A percentile compares a stretch with the other conserved stretches of the same genome.
Evolutionary conservation across 495 filamentous ascomycete genomes (phyloP).

Genomic region (Podospora conica): DNA sequence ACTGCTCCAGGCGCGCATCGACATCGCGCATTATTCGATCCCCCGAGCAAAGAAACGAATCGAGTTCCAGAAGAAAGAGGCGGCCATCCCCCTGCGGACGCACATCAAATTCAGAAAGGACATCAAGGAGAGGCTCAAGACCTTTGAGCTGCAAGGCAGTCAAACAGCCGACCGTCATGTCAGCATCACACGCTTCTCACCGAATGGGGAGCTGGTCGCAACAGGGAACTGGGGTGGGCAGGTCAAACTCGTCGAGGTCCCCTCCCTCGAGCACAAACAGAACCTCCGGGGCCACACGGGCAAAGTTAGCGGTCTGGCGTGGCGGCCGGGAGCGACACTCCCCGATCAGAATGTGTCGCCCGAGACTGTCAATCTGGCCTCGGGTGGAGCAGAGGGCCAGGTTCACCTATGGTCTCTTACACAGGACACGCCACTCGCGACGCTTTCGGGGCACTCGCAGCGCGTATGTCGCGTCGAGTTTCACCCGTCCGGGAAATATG

Average conservation of each 20-base stretch:
- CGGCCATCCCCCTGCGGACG: slow-evolving; percentile 73
- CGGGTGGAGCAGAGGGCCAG: slow-evolving; percentile 83
- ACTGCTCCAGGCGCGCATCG: slow-evolving; percentile 67
- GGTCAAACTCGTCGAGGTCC: slow-evolving; percentile 77
- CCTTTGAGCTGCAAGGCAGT: slow-evolving; percentile 84
- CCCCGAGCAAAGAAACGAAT: slow-evolving; percentile 74
- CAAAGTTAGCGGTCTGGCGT: slow-evolving; percentile 82
- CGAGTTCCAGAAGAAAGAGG: slow-evolving; percentile 68
- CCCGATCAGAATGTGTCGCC: slow-evolving; percentile 60
- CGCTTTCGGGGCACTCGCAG: slow-evolving; percentile 76
- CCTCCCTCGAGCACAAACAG: slow-evolving; percentile 68
- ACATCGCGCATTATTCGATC: slow-evolving; percentile 80
- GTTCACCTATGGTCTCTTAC: slow-evolving; percentile 87
- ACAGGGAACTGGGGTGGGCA: slow-evolving; percentile 88
- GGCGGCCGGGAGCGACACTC: slow-evolving; percentile 80
- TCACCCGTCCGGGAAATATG: slow-evolving; percentile 83
- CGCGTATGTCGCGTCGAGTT: slow-evolving; percentile 90
- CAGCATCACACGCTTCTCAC: slow-evolving; percentile 84
- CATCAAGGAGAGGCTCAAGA: slow-evolving; percentile 75
- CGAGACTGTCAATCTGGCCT: slow-evolving; percentile 76
- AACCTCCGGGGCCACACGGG: slow-evolving; percentile 76
- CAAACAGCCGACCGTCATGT: slow-evolving; percentile 89
- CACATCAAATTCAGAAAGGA: slow-evolving; percentile 87
- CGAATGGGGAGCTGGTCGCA: slow-evolving; percentile 75
- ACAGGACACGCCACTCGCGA: slow-evolving; percentile 74